Evolutionary conservation across 495 filamentous ascomycete species (phyloP), one percentile per base, ranked within the genome.

Genomic region (Trypethelium eluteriae): DNA sequence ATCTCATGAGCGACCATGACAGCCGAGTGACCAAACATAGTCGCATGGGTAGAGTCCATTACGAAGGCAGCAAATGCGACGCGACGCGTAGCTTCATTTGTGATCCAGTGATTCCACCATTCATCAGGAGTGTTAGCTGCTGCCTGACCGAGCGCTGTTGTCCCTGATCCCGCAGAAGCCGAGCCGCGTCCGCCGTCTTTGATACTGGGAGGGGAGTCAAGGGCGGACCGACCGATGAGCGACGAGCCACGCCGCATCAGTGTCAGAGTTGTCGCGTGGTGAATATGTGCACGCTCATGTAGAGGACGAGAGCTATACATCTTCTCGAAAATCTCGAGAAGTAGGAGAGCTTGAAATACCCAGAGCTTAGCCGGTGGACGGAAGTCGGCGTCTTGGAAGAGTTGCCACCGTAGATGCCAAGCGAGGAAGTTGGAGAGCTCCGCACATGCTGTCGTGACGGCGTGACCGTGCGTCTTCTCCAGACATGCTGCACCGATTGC

Each of bases 1-100:
- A 98, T 90, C 78, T 98, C 94, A 74, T 96, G 92, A 2, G 94
- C 92, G 14, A 96, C 92, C 92, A 98, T 96, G 39, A 94, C 93
- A 2, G 92, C 93, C 18, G 92, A 93, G 76, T 98, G 94, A 0
- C 94, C 94, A 76, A 98, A 98, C 90, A 98, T 96, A 50, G 91
- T 97, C 2, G 93, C 92, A 77, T 98, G 94, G 5, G 91, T 95
- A 2, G 93, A 95, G 75, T 98, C 94, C 64, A 96, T 86, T 34
- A 98, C 88, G 75, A 97, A 98, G 2, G 94, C 94, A 16, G 88
- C 93, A 80, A 97, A 98, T 0, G 93, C 94, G 3, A 89, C 91
- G 49, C 94, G 85, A 41, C 92, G 83, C 2, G 92, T 96, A 16
- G 93, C 89, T 74, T 98, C 94, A 49, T 91, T 91, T 5, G 91